Base-by-base conservation (phyloP, 2,329 filamentous ascomycete species). In the Thelonectria blattea region DNA sequence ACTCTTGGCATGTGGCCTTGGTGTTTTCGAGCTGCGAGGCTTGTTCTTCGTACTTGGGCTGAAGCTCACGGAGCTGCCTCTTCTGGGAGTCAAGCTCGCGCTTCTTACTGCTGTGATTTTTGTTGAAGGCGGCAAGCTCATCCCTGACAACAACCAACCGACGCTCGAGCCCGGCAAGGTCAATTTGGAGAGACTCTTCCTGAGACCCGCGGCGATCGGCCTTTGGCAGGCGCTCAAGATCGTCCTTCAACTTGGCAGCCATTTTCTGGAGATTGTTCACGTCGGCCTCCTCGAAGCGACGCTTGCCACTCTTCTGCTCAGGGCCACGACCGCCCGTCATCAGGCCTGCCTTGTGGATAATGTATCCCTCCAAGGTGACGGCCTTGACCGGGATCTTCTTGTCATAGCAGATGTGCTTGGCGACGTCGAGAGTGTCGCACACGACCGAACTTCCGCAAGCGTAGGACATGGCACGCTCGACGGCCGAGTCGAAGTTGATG, bases 401-500 rank as follows among this genome's bases (percentile, higher is more conserved):
- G 58, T 91, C 88, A 73, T 96, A 98, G 73, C 92, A 93, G 47
- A 99, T 88, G 59, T 94, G 86, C 74, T 96, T 96, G 27, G 95
- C 95, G 55, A 95, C 88, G 4, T 90, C 85, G 37, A 97, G 81
- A 56, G 87, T 91, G 75, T 99, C 95, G 72, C 94, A 98, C 5
- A 99, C 92, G 65, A 99, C 91, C 5, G 93, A 93, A 76, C 93
- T 96, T 34, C 94, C 94, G 70, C 95, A 99, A 24, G 93, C 94
- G 74, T 96, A 97, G 20, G 90, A 91, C 81, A 99, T 96, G 34
- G 93, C 96, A 65, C 95, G 90, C 73, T 97, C 92, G 51, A 97
- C 85, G 1, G 90, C 87, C 3, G 90, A 85, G 69, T 98, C 95
- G 71, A 95, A 99, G 72, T 97, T 93, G 69, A 99, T 94, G 0